Percentiles rank a stretch among this genome's conserved stretches.
phyloP scores from a whole-genome alignment of 441 rosid species.

The Jatropha podagrica region DNA sequence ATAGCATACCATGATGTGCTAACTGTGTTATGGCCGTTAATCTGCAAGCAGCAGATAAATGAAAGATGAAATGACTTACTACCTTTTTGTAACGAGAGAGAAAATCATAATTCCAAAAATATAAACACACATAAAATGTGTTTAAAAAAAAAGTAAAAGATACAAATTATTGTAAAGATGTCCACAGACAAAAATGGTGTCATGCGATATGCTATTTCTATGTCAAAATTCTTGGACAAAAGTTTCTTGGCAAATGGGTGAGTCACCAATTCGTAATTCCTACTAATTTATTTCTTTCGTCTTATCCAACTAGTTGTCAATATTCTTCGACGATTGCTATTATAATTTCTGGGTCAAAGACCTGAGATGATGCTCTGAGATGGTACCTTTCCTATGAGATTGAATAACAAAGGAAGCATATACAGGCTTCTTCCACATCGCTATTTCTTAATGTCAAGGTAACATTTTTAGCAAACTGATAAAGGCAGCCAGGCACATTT shows the following conservation, averaged over 20 bases:
- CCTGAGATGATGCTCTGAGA: not conserved
- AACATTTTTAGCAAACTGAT: not conserved
- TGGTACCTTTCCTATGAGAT: not conserved
- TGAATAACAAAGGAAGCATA: not conserved
- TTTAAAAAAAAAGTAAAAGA: not conserved
- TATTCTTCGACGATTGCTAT: not conserved
- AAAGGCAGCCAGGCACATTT: not conserved
- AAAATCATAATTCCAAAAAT: not conserved
- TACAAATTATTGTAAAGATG: not conserved
- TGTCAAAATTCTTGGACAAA: too few species aligned
- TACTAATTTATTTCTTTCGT: not conserved
- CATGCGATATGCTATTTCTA: not conserved
- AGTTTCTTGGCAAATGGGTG: too few species aligned
- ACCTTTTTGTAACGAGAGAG: not conserved
- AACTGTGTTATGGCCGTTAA: constrained; percentile 77
- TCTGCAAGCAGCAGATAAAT: constrained; percentile 34
- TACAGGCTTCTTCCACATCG: not conserved
- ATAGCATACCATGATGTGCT: constrained; percentile 87
- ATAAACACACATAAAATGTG: not conserved
- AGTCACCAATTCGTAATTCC: too few species aligned
- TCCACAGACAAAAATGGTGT: not conserved
- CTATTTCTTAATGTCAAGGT: not conserved
- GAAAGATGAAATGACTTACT: not conserved
- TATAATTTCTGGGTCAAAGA: not conserved
- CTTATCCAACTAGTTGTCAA: too few species aligned